Percentiles rank a stretch among this genome's conserved stretches.
Conservation (phyloP, 805 yeast species). For the Blastobotrys chiropterorum region DNA sequence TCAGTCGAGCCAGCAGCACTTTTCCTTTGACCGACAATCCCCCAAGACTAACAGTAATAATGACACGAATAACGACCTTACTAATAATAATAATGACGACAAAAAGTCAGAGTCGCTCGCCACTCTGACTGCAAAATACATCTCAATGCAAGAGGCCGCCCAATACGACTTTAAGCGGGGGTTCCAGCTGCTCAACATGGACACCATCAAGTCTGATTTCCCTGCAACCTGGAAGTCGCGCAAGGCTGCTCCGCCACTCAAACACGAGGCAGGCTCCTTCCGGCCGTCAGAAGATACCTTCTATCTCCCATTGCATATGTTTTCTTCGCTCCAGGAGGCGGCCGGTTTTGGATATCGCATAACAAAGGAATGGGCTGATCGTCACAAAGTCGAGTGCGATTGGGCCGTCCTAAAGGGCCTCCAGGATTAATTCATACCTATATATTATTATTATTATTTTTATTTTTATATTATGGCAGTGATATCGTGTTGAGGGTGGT, state of each 20-base stretch:
- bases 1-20: not conserved
- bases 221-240: slow-evolving; percentile 15
- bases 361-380: slow-evolving; percentile 33
- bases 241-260: slow-evolving; percentile 14
- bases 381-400: slow-evolving; percentile 24
- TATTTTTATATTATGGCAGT: not conserved
- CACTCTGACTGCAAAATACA: slow-evolving; percentile 8
- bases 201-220: slow-evolving; percentile 18
- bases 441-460: not conserved
- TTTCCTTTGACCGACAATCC: not conserved
- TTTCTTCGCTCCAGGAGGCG: slow-evolving; percentile 34
- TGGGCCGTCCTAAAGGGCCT: slow-evolving; percentile 25
- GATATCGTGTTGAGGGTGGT: not conserved
- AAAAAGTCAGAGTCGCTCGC: slow-evolving; percentile 5
- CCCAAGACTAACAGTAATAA: not conserved
- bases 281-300: slow-evolving; percentile 32
- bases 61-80: not conserved
- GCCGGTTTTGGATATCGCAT: slow-evolving; percentile 35
- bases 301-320: slow-evolving; percentile 34
- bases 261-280: slow-evolving; percentile 22
- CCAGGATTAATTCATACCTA: not conserved
- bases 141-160: slow-evolving; percentile 16
- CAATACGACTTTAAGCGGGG: slow-evolving; percentile 28
- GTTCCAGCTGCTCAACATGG: slow-evolving; percentile 19
- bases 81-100: not conserved